Evolutionary conservation across 1,284 basidiomycete species (phyloP), one percentile per base, ranked within the genome.

Genomic region (Papiliotrema nemorosa): DNA sequence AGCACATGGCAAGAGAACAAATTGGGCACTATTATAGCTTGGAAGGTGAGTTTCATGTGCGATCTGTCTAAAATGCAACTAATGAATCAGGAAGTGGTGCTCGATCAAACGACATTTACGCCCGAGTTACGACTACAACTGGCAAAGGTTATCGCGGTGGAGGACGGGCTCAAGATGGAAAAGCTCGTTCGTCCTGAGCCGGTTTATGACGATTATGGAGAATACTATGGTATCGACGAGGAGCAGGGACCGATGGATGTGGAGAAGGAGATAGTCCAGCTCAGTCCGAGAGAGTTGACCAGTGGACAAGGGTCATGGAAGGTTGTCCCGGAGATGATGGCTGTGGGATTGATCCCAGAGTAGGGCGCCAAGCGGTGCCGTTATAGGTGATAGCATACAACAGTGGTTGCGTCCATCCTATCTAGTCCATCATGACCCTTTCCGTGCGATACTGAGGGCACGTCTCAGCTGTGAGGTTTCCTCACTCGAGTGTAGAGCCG

Each of bases 1-100:
- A 22, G 1, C 3, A 20, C 5, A 26, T n/a, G n/a, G 31, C 5
- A 10, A 20, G 25, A 14, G 13, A 2, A 5, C 16, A 1, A 9
- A 64, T 2, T 20, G 10, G 66, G 60, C 21, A 22, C 44, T 10
- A 24, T 62, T 4, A 33, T 70, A 3, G 60, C 64, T 2, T 68
- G 64, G 57, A 64, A 64, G 58, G 69, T 70, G 42, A 49, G 66
- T 52, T 18, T n/a, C n/a, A n/a, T n/a, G n/a, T n/a, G n/a, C n/a
- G 6, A 5, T 5, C 25, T n/a, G 1, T 5, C 3, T n/a, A 2
- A 10, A 29, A 3, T 7, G n/a, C 16, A 26, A 38, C 26, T 47
- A 41, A 34, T 42, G 12, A 43, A 3, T 43, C 51, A 71, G 67
- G 68, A 64, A 13, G 52, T 71, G 22, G 62, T 60, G 41, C 50